These are phyloP conservation scores for Sordariomycetes sp. DNA, from an alignment of 2,329 filamentous ascomycete genomes.

Conservation along the genomic window DNA sequence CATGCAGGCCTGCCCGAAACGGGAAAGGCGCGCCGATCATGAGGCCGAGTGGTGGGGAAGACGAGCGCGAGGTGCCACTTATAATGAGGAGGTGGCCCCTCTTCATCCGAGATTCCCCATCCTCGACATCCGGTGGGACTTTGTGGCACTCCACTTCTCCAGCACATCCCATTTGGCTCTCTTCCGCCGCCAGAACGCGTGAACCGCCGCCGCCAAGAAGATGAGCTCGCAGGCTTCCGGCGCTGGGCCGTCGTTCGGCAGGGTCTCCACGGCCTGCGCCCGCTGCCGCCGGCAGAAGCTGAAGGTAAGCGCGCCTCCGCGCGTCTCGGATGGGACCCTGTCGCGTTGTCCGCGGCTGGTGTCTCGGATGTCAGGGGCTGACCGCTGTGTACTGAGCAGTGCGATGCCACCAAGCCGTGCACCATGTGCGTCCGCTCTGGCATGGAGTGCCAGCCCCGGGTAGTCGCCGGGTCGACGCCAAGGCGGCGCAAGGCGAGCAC, in stretches of 20 bases:
- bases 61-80: background rate
- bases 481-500: slow-evolving; percentile 2
- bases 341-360: background rate
- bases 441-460: slow-evolving; percentile 5
- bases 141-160: background rate
- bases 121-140: slow-evolving; percentile 3
- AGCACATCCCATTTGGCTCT: background rate
- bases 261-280: slow-evolving; percentile 5
- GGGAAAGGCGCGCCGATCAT: background rate
- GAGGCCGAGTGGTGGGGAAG: background rate
- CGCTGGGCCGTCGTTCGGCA: background rate
- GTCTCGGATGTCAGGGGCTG: background rate
- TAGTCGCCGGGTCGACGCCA: background rate
- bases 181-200: background rate
- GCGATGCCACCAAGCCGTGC: slow-evolving; percentile 6
- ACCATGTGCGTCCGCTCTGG: slow-evolving; percentile 7
- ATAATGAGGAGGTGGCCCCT: background rate
- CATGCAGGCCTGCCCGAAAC: background rate
- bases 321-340: too few species aligned
- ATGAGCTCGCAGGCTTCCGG: slow-evolving; percentile 2
- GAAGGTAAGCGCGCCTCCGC: slow-evolving; percentile 1
- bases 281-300: slow-evolving; percentile 7
- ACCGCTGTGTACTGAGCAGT: background rate
- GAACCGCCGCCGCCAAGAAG: background rate
- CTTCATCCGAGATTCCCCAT: background rate